These are phyloP conservation scores for Drosera spatulata DNA, from an alignment of 179 eudicot genomes.

Conservation along the genomic window DNA sequence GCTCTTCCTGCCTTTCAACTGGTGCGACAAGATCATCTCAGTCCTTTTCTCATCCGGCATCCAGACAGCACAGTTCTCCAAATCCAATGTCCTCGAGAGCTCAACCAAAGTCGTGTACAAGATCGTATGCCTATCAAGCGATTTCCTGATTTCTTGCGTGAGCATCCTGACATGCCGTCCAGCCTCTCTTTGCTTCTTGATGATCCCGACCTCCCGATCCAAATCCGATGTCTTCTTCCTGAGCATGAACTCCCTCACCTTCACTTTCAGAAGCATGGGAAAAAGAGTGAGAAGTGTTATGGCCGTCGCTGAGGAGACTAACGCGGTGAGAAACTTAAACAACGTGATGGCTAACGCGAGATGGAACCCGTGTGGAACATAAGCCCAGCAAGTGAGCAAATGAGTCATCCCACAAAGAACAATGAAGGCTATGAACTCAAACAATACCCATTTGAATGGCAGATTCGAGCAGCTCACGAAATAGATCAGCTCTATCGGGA, in stretches of 20 bases:
- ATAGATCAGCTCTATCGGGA: conserved; percentile 78
- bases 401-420: conserved; percentile 97
- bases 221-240: conserved; percentile 74
- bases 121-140: conserved; percentile 73
- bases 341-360: conserved; percentile 64
- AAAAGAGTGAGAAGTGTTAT: conserved; percentile 71
- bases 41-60: conserved; percentile 74
- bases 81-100: conserved; percentile 63
- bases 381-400: conserved; percentile 80
- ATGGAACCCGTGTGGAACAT: conserved; percentile 68
- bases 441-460: conserved; percentile 89
- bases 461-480: conserved; percentile 77
- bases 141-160: conserved; percentile 82
- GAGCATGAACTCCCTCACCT: conserved; percentile 75
- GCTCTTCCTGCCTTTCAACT: conserved; percentile 30
- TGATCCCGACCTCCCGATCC: conserved; percentile 71
- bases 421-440: conserved; percentile 80
- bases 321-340: conserved; percentile 74
- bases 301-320: conserved; percentile 92
- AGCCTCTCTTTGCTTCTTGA: conserved; percentile 64
- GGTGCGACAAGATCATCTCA: conserved; percentile 57
- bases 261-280: conserved; percentile 73
- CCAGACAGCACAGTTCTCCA: conserved; percentile 85
- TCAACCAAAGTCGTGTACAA: conserved; percentile 70
- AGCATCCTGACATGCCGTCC: conserved; percentile 90